Conservation (phyloP, 2,329 filamentous ascomycete genomes). For the Penicillium janthinellum region DNA sequence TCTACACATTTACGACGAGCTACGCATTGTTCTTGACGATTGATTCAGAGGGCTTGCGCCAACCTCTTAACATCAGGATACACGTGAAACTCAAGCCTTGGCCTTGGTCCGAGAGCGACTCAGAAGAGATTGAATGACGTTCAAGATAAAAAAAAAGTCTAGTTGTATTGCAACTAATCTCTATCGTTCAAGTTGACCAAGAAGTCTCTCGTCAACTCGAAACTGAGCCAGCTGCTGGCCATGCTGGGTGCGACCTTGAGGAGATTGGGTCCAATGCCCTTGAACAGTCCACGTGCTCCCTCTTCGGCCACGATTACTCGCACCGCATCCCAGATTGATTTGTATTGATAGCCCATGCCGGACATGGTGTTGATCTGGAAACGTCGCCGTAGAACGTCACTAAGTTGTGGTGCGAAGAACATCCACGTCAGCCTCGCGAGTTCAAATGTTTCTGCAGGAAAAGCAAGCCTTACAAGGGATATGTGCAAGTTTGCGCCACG, state of each 20-base stretch:
- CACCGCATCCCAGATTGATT: conserved; percentile 80
- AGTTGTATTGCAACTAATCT: conserved; percentile 27
- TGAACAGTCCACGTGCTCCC: conserved; percentile 84
- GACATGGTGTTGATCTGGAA: conserved; percentile 99
- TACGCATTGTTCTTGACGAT: neutral
- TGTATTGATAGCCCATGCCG: conserved; percentile 96
- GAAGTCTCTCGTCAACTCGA: conserved; percentile 89
- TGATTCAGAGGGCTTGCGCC: neutral
- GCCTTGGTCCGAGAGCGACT: neutral
- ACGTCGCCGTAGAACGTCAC: conserved; percentile 85
- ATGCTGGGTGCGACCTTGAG: conserved; percentile 98
- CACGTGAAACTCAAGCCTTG: neutral
- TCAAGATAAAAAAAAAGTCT: conserved; percentile 9
- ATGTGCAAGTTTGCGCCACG: conserved; percentile 95
- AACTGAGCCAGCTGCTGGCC: conserved; percentile 98
- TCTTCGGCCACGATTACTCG: conserved; percentile 80
- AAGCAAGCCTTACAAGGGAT: conserved; percentile 75
- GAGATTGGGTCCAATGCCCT: conserved; percentile 91
- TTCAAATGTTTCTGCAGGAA: neutral
- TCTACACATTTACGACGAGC: neutral
- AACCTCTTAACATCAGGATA: neutral
- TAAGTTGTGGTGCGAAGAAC: conserved; percentile 37
- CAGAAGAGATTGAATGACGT: neutral
- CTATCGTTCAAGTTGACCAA: conserved; percentile 60
- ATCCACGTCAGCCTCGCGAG: conserved; percentile 10